A percentile compares a stretch with the other conserved stretches of the same genome.
phyloP scores from a whole-genome alignment of 106 monocot species.

The Triglochin maritima region DNA sequence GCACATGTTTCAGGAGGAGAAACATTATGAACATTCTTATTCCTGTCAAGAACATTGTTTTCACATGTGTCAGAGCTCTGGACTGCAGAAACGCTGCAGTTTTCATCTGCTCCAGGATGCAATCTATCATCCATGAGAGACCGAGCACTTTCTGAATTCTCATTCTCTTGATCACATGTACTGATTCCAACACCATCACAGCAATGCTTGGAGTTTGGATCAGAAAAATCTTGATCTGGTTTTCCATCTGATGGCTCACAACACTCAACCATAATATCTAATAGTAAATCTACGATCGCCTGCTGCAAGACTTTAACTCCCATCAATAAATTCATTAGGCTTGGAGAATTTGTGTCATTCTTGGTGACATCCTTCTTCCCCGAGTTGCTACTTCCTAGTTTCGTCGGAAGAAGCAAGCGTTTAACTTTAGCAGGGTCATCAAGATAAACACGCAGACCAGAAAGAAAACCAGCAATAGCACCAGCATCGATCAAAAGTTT shows the following conservation, averaged over 20 bases:
- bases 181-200: conserved; percentile 32
- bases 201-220: conserved; percentile 32
- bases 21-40: conserved; percentile 28
- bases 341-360: conserved; percentile 50
- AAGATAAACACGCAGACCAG: conserved; percentile 67
- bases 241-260: conserved; percentile 70
- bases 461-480: conserved; percentile 84
- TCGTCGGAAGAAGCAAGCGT: conserved; percentile 80
- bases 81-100: conserved; percentile 33
- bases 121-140: conserved; percentile 34
- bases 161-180: conserved; percentile 23
- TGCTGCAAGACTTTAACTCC: conserved; percentile 81
- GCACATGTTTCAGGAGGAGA: conserved; percentile 59
- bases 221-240: conserved; percentile 25
- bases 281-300: conserved; percentile 82
- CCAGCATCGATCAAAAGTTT: conserved; percentile 86
- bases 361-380: conserved; percentile 45
- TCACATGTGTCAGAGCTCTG: conserved; percentile 45
- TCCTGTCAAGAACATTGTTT: conserved; percentile 23
- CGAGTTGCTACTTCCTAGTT: conserved; percentile 34
- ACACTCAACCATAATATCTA: conserved; percentile 99
- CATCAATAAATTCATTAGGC: conserved; percentile 84
- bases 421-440: conserved; percentile 92
- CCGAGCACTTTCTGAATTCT: conserved; percentile 24
- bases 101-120: conserved; percentile 38